Evolutionary conservation across 2,329 filamentous ascomycete species (phyloP), one percentile per base, ranked within the genome.

Genomic region (Cladosporium sp.): DNA sequence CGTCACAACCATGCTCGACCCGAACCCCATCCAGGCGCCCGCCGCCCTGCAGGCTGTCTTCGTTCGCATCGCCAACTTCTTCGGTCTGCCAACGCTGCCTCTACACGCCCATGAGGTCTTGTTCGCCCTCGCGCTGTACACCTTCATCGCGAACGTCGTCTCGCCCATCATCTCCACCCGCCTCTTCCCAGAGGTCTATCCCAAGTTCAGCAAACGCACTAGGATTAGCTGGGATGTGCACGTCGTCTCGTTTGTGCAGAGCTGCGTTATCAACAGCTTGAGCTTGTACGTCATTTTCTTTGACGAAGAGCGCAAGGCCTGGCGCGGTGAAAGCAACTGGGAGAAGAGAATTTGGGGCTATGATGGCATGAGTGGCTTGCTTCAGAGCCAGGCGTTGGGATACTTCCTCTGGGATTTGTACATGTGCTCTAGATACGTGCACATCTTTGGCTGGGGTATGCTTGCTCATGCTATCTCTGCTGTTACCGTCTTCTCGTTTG

Each of bases 361-460:
- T 69, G 89, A 85, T 7, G 87, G 88, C 28, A 82, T 80, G 15
- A 78, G 80, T 32, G 89, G 86, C 42, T 81, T 93, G 77, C 82
- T 92, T 55, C 88, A 91, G 73, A 87, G 85, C 9, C 80, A 92
- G 65, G 90, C 89, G 1, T 80, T 85, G 20, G 90, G 90, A 9
- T 95, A 95, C 71, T 95, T 95, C 69, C 73, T 93, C 51, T 95
- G 89, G 89, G 90, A 95, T 69, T 73, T 94, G 51, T 75, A 85
- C 62, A 81, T 91, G 61, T 91, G 88, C 40, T 73, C 84, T 58
- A 75, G 81, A 68, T 82, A 91, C 68, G 68, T 92, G 22, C 78
- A 84, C 59, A 82, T 91, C 35, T 94, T 94, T 67, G 89, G 89
- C 7, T 68, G 83, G n/a, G 88, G 88, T 39, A 85, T 91, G 73